Conservation (phyloP, 73 alveolate genomes). For the Uronychia binucleata region DNA sequence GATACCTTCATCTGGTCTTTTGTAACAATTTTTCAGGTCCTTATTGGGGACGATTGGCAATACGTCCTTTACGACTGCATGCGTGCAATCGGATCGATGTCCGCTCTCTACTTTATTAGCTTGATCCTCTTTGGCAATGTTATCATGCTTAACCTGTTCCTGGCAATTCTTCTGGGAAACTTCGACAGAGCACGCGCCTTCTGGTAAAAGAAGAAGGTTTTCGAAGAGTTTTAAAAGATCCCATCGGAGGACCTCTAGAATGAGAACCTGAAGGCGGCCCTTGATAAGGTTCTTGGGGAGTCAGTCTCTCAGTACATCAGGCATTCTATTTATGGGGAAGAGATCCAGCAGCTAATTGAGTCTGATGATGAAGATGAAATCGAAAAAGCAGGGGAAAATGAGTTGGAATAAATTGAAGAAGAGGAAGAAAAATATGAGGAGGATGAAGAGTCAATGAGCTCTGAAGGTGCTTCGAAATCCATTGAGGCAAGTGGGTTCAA, state of each 20-base stretch:
- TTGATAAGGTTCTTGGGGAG: conserved; percentile 9
- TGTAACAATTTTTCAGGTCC: conserved; percentile 42
- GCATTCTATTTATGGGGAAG: background rate
- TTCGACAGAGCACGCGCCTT: conserved; percentile 46
- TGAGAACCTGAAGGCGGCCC: background rate
- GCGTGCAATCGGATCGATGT: conserved; percentile 17
- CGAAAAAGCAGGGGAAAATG: background rate
- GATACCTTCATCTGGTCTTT: conserved; percentile 34
- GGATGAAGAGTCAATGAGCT: background rate
- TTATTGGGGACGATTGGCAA: conserved; percentile 21
- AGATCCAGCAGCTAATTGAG: background rate
- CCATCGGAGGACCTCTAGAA: background rate
- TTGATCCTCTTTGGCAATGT: conserved; percentile 39
- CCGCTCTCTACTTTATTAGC: conserved; percentile 20
- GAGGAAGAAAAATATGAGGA: too few relatives aligned
- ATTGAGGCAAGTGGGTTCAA: too few relatives aligned
- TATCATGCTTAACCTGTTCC: conserved; percentile 48
- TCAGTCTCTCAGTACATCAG: background rate
- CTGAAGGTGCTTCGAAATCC: background rate
- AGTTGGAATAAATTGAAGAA: too few relatives aligned
- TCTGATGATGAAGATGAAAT: background rate
- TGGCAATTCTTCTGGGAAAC: conserved; percentile 65
- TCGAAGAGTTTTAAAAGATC: background rate
- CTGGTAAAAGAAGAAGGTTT: conserved; percentile 6
- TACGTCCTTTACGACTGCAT: conserved; percentile 8